Percentiles rank a stretch among this genome's conserved stretches.
Conservation (phyloP, 2,329 filamentous ascomycete genomes). For the Stachybotrys chlorohalonatus region DNA sequence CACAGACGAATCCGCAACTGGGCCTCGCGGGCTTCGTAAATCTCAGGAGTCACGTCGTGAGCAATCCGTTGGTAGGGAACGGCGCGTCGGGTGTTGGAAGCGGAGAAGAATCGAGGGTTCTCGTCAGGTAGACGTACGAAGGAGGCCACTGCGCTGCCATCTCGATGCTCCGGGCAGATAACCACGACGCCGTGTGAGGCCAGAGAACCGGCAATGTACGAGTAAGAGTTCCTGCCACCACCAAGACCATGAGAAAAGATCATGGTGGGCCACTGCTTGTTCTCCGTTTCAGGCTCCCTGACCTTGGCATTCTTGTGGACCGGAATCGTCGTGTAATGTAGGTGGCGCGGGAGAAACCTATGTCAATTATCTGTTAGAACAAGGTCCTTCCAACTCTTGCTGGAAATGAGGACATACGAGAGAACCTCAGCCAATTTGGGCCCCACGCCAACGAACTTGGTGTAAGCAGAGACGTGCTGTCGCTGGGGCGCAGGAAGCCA, state of each 20-base stretch:
- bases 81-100: conserved; percentile 14
- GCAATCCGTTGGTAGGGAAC: conserved; percentile 44
- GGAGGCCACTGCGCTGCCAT: conserved; percentile 69
- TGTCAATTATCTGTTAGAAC: conserved; percentile 1
- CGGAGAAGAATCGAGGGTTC: conserved; percentile 19
- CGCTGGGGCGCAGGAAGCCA: conserved; percentile 76
- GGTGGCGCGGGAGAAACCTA: conserved; percentile 59
- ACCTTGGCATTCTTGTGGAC: conserved; percentile 63
- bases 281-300: conserved; percentile 35
- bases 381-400: background rate
- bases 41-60: conserved; percentile 55
- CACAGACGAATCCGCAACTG: conserved; percentile 70
- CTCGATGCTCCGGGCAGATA: conserved; percentile 72
- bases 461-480: conserved; percentile 65
- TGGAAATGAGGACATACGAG: conserved; percentile 36
- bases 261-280: conserved; percentile 65
- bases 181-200: conserved; percentile 77
- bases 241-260: conserved; percentile 82
- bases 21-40: conserved; percentile 57
- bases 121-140: conserved; percentile 55
- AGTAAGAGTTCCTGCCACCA: conserved; percentile 75
- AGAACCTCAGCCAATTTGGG: conserved; percentile 47
- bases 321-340: conserved; percentile 66
- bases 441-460: conserved; percentile 62
- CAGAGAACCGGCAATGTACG: conserved; percentile 68